Conservation (phyloP, 73 alveolate species). For the Paramecium biaurelia region DNA sequence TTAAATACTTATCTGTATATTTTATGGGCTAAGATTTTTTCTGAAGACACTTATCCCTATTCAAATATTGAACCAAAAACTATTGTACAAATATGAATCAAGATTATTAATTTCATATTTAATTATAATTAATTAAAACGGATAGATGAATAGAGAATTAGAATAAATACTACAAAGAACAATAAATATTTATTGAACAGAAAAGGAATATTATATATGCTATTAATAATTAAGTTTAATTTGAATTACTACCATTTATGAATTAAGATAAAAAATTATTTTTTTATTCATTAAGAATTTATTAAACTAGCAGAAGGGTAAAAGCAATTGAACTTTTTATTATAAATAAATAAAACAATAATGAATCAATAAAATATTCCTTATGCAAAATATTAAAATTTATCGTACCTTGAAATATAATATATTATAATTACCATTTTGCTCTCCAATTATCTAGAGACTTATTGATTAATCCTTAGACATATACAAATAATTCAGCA, state of each 20-base stretch:
- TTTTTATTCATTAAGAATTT: background rate
- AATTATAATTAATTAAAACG: background rate
- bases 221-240: too few relatives aligned
- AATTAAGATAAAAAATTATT: background rate
- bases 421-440: conserved; percentile 2
- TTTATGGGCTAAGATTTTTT: background rate
- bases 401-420: background rate
- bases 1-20: background rate
- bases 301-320: too few relatives aligned
- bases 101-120: background rate
- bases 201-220: background rate
- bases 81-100: background rate
- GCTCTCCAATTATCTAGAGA: conserved; percentile 66
- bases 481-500: conserved; percentile 26
- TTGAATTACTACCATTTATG: background rate
- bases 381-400: background rate
- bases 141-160: background rate
- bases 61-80: background rate
- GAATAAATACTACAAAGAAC: background rate
- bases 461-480: conserved; percentile 30
- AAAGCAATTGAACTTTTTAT: background rate
- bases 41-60: background rate
- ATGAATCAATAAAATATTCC: background rate
- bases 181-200: background rate
- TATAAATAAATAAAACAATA: background rate